Base-by-base conservation (phyloP, 2,329 filamentous ascomycete species). In the Pseudocercospora fuligena region DNA sequence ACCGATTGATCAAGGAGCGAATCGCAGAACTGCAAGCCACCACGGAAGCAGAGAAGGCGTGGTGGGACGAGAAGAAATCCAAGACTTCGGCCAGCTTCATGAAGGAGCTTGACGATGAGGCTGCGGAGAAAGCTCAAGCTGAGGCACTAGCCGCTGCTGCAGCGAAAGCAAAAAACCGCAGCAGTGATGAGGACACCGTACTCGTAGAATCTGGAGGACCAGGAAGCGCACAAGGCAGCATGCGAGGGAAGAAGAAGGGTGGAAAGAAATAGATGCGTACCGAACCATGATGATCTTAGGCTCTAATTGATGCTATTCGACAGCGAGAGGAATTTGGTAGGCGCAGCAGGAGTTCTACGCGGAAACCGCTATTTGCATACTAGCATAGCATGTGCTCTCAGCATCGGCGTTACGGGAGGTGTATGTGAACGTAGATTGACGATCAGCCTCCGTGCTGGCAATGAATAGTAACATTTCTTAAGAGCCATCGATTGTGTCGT, bases 1-100 rank as follows among this genome's bases (percentile, higher is more conserved):
- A 97, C 82, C 87, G 88, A 49, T 82, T 89, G 56, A 86, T 97
- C 75, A 91, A 93, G 72, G 85, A 90, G 71, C 87, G 90, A 59
- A 85, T 97, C 21, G 87, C 89, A 56, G 90, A 93, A 69, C 88
- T 97, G 66, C 89, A 94, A 74, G 82, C 84, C 29, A 90, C 92
- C 75, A 83, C 89, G 1, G 85, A 87, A 9, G 83, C 88, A 47
- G 95, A 98, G 82, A 92, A 91, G 82, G 86, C 90, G 76, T 97
- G 93, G 93, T 99, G 95, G 95, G 92, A 93, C 78, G 92, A 92
- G 84, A 91, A 91, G 77, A 88, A 89, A 73, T 86, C 88, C 54
- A 86, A 85, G 69, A 93, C 96, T 72, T 86, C 91, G 78, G 85
- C 87, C 61, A 90, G 89, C 14, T 93, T 95, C 74, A 90, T 96